Conservation (phyloP, 352 stramenopile species). For the Pythium guiyangense region DNA sequence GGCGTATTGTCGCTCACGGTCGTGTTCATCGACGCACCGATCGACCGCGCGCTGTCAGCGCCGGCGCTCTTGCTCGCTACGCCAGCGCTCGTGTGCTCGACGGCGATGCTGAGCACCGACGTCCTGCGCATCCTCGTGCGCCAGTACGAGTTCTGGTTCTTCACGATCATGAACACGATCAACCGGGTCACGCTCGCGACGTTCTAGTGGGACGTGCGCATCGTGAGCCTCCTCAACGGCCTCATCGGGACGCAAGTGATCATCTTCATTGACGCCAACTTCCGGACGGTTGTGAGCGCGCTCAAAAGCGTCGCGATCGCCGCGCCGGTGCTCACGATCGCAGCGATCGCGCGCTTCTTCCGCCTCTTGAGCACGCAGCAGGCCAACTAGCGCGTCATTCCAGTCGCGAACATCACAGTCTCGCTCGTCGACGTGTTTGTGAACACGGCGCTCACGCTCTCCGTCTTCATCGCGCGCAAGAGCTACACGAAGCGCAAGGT, state of each 20-base stretch:
- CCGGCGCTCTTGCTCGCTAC: conserved; percentile 1
- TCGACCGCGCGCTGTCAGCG: background rate
- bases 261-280: conserved; percentile 11
- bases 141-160: conserved; percentile 17
- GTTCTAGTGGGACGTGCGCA: conserved; percentile 7
- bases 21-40: conserved; percentile 3
- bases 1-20: conserved; percentile 1
- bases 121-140: background rate
- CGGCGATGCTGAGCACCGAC: conserved; percentile 6
- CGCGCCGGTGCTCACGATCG: conserved; percentile 1
- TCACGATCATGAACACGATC: conserved; percentile 12
- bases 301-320: conserved; percentile 1
- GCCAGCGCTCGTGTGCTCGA: conserved; percentile 5
- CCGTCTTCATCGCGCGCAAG: conserved; percentile 30
- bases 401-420: conserved; percentile 18
- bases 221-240: conserved; percentile 3
- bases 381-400: conserved; percentile 10
- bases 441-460: conserved; percentile 33
- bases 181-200: conserved; percentile 6
- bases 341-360: conserved; percentile 3
- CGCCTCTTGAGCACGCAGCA: conserved; percentile 3
- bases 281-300: conserved; percentile 5
- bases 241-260: conserved; percentile 8
- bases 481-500: conserved; percentile 31
- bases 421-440: conserved; percentile 32